Percentiles rank a stretch among this genome's conserved stretches.
Evolutionary conservation across 495 filamentous ascomycete genomes (phyloP).

Genomic region (Tuber indicum): DNA sequence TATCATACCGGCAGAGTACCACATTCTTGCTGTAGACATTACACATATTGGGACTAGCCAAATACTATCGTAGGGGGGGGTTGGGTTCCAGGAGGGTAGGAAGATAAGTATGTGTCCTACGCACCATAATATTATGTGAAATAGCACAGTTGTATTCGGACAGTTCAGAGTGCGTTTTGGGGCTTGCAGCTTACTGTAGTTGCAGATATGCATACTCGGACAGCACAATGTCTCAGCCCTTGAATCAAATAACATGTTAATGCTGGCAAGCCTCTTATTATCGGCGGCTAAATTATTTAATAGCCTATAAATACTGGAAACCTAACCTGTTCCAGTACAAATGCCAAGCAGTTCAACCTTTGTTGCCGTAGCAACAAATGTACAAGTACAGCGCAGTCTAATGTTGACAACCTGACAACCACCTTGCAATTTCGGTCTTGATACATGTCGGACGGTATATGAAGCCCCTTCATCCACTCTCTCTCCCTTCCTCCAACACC

Average conservation of each 20-base stretch:
- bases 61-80: not conserved
- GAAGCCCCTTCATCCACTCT: not conserved
- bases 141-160: not conserved
- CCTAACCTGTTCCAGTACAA: not conserved
- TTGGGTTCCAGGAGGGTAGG: not conserved
- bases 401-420: not conserved
- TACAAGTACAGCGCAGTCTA: not conserved
- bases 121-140: not conserved
- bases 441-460: not conserved
- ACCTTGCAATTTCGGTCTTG: not conserved
- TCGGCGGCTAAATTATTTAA: not conserved
- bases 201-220: not conserved
- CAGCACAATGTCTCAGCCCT: not conserved
- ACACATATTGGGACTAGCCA: not conserved
- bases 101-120: not conserved
- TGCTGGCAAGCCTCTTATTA: too few relatives aligned
- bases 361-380: not conserved
- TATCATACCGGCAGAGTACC: not conserved
- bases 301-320: not conserved
- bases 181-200: not conserved
- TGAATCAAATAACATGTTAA: not conserved
- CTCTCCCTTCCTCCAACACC: not conserved
- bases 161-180: not conserved
- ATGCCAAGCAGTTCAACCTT: not conserved
- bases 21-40: not conserved